phyloP scores from a whole-genome alignment of 2,329 filamentous ascomycete genomes.

The Cladosporium oxysporum region DNA sequence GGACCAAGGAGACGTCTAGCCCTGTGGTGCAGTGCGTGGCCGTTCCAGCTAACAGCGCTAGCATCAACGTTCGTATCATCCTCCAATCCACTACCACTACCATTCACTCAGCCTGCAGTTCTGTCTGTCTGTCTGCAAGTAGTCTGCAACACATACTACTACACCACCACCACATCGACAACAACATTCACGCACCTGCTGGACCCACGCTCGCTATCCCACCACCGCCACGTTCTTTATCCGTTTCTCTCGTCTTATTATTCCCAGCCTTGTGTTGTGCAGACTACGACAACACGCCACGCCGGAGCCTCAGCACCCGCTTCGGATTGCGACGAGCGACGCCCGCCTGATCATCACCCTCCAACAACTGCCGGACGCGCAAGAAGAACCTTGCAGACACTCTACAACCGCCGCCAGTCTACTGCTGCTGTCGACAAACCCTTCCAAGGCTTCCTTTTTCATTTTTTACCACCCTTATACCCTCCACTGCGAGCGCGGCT shows the following conservation, averaged over 20 bases:
- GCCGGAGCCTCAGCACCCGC: slow-evolving; percentile 17
- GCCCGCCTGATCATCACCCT: background rate
- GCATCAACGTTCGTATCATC: slow-evolving; percentile 1
- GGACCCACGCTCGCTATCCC: slow-evolving; percentile 8
- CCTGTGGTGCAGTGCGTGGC: slow-evolving; percentile 1
- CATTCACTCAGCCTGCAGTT: background rate
- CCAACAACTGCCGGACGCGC: slow-evolving; percentile 5
- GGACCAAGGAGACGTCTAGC: background rate
- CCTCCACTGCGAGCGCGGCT: slow-evolving; percentile 15
- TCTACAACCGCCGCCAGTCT: background rate
- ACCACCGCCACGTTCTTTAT: slow-evolving; percentile 12
- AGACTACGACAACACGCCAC: background rate
- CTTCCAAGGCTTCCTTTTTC: background rate
- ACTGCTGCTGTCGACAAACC: background rate
- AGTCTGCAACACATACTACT: background rate
- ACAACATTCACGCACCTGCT: background rate
- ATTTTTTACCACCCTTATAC: background rate
- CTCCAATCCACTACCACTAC: background rate
- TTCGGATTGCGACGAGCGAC: slow-evolving; percentile 15
- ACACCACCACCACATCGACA: background rate
- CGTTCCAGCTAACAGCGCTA: slow-evolving; percentile 1
- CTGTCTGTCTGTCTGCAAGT: background rate
- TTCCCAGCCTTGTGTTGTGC: background rate
- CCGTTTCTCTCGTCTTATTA: background rate
- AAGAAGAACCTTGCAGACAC: background rate